A percentile compares a stretch with the other conserved stretches of the same genome.
Conservation (phyloP, 73 alveolate species). For the Paramecium sonneborni region DNA sequence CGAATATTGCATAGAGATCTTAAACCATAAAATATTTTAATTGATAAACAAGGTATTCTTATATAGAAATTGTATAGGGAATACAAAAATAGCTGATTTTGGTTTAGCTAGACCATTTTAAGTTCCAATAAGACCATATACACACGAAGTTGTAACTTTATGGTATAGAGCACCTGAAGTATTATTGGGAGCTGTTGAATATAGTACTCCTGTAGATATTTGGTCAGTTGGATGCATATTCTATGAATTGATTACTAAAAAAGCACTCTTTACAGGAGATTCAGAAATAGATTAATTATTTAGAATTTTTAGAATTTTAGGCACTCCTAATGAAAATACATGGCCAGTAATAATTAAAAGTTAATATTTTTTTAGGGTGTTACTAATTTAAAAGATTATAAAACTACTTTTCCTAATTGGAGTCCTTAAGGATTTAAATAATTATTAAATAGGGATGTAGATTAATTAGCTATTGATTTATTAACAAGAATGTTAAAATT, state of each 20-base stretch:
- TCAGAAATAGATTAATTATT: conserved; percentile 88
- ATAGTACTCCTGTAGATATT: conserved; percentile 86
- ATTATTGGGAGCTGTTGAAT: conserved; percentile 76
- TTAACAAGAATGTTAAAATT: conserved; percentile 40
- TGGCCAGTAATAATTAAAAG: conserved; percentile 72
- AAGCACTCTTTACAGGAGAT: conserved; percentile 84
- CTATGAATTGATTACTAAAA: conserved; percentile 85
- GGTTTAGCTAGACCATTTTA: conserved; percentile 85
- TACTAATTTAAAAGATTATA: conserved; percentile 75
- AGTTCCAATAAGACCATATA: conserved; percentile 74
- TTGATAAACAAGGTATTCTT: conserved; percentile 57
- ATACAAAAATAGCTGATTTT: conserved; percentile 84
- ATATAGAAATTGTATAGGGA: not conserved
- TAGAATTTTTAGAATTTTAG: conserved; percentile 83
- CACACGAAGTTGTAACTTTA: conserved; percentile 86
- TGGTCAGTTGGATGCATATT: conserved; percentile 95
- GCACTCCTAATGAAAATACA: conserved; percentile 92
- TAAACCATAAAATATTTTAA: conserved; percentile 77
- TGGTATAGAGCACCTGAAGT: conserved; percentile 93
- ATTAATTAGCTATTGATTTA: conserved; percentile 58
- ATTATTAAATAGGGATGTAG: conserved; percentile 31
- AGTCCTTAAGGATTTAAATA: conserved; percentile 48
- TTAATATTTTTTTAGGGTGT: conserved; percentile 77
- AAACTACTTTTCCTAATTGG: conserved; percentile 81
- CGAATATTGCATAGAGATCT: conserved; percentile 81